phyloP scores from a whole-genome alignment of 176 grass and related monocot genomes.

The Ensete ventricosum region DNA sequence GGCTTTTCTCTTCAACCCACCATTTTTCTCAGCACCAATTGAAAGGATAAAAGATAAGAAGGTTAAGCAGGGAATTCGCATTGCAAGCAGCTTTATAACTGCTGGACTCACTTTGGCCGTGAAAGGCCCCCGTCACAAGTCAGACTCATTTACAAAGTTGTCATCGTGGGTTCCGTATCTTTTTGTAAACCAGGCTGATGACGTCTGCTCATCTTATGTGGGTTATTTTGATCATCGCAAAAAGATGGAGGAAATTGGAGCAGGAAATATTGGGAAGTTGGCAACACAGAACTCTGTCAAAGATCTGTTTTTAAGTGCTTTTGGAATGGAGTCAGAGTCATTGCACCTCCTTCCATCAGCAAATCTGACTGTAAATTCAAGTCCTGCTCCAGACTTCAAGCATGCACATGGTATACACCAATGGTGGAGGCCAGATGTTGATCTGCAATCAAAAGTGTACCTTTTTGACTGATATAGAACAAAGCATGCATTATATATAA shows the following conservation, averaged over 20 bases:
- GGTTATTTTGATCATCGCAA: conserved; percentile 65
- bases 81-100: conserved; percentile 50
- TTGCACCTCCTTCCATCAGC: conserved; percentile 65
- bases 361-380: conserved; percentile 48
- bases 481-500: not conserved
- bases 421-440: conserved; percentile 53
- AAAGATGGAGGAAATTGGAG: conserved; percentile 67
- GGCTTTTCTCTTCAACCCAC: conserved; percentile 72
- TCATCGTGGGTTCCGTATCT: conserved; percentile 50
- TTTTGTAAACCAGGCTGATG: conserved; percentile 63
- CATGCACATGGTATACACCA: conserved; percentile 71
- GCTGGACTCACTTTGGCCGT: conserved; percentile 31
- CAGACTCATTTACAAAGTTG: conserved; percentile 37
- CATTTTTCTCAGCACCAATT: conserved; percentile 42
- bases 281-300: conserved; percentile 61
- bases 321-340: conserved; percentile 34
- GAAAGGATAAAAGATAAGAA: conserved; percentile 49
- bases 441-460: conserved; percentile 30
- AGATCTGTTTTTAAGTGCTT: conserved; percentile 52
- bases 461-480: not conserved
- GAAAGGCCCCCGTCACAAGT: not conserved
- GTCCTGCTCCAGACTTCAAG: conserved; percentile 44
- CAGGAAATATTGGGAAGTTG: conserved; percentile 42
- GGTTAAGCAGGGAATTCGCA: conserved; percentile 43
- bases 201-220: conserved; percentile 52